Conservation (phyloP, 176 grass and related monocot species). For the Oryza longistaminata region DNA sequence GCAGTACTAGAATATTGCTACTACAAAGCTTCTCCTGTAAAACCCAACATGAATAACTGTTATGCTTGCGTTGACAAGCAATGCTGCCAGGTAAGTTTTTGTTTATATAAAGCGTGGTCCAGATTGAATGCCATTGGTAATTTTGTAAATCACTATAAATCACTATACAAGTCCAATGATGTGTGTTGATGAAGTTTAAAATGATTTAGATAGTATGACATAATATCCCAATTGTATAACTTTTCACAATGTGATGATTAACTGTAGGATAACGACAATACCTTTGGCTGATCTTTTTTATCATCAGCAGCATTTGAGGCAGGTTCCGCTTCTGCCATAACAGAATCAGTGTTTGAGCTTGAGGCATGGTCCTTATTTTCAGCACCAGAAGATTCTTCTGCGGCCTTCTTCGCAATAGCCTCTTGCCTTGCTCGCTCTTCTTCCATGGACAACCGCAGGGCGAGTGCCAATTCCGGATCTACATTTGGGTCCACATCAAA, state of each 20-base stretch:
- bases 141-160: neutral
- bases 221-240: neutral
- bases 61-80: constrained; percentile 2
- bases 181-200: neutral
- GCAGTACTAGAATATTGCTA: constrained; percentile 4
- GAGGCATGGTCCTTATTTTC: constrained; percentile 58
- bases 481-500: constrained; percentile 98
- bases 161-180: neutral
- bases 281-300: constrained; percentile 57
- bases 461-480: constrained; percentile 91
- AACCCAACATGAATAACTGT: neutral
- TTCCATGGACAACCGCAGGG: constrained; percentile 95
- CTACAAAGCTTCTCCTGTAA: neutral
- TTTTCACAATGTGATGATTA: neutral
- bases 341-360: constrained; percentile 55
- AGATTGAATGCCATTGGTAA: neutral
- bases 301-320: constrained; percentile 45
- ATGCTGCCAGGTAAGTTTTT: neutral
- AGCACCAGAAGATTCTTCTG: constrained; percentile 57
- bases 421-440: constrained; percentile 96
- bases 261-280: neutral
- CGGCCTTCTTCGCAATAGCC: constrained; percentile 71
- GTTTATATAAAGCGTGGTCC: neutral
- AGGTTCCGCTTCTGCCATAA: constrained; percentile 63
- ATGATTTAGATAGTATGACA: neutral